Base-by-base conservation (phyloP, 441 rosid species). In the Corymbia citriodora region DNA sequence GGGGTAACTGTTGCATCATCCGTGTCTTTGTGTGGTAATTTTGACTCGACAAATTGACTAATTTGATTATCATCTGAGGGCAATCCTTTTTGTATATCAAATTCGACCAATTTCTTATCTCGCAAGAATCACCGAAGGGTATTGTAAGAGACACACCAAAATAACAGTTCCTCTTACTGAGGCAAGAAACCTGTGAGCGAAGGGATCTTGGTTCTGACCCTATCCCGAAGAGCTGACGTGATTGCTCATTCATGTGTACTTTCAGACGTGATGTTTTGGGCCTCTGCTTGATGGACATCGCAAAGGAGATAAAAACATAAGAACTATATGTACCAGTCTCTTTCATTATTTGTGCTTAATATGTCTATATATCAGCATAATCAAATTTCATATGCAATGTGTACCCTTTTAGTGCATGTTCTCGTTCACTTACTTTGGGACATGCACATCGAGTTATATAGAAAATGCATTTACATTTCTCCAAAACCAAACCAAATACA, bases 1-100 rank as follows among this genome's bases (percentile, higher is more conserved):
- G 95, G 95, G 85, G 95, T 91, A 55, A 90, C 89, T 19, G 93
- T 89, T 63, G 93, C 94, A 91, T 96, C 99, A 88, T 94, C 96
- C 83, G 74, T 92, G 83, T 88, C 92, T 90, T 91, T 96, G 7
- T 88, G 91, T 68, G 87, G 91, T 81, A 63, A 83, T 55, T 89
- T 88, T 9, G 92, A 87, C 87, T 36, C 91, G 29, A 70, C 89
- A 31, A 81, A 72, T 88, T 81, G 91, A 55, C 89, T 90, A 63
- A 52, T 87, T 8, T 11, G 40, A 45, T n/a, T 27, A 13, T 54
- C 16, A 40, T n/a, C 57, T 4, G 89, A 90, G 88, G 92, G 89
- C 52, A 23, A 65, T 48, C 85, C 88, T 68, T 88, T 72, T 65
- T 90, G 92, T 3, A 88, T 53, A 88, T 88, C 89, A 87, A 95